These are phyloP conservation scores for Corymbia citriodora DNA, from an alignment of 441 rosid genomes.

Conservation along the genomic window DNA sequence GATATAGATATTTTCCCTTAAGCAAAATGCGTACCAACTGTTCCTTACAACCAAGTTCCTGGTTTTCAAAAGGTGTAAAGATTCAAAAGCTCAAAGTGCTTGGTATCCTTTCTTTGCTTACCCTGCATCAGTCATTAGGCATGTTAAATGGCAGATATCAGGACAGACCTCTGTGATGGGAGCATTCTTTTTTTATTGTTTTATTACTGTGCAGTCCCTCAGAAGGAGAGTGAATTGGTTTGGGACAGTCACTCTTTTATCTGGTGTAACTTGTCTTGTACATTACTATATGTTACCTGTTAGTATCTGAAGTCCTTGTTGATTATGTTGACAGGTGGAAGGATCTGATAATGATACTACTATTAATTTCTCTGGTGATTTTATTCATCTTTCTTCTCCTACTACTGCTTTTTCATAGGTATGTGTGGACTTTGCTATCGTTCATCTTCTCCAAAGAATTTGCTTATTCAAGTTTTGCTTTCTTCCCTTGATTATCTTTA, in stretches of 20 bases:
- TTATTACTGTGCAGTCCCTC: not conserved
- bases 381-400: not conserved
- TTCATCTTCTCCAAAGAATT: not conserved
- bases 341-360: not conserved
- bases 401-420: not conserved
- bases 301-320: not conserved
- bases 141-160: not conserved
- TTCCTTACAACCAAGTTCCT: not conserved
- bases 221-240: not conserved
- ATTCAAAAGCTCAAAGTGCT: not conserved
- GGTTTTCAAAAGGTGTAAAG: not conserved
- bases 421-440: not conserved
- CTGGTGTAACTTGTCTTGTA: not conserved
- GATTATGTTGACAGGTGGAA: not conserved
- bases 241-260: not conserved
- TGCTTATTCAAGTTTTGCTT: not conserved
- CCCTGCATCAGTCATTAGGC: not conserved
- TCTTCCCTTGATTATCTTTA: not conserved
- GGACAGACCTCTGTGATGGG: not conserved
- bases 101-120: not conserved
- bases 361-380: not conserved
- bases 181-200: not conserved
- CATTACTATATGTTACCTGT: not conserved
- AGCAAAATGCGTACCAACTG: not conserved
- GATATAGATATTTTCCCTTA: not conserved